These are phyloP conservation scores for Ceratobasidium sp. DNA, from an alignment of 1,284 basidiomycete genomes.

Conservation along the genomic window DNA sequence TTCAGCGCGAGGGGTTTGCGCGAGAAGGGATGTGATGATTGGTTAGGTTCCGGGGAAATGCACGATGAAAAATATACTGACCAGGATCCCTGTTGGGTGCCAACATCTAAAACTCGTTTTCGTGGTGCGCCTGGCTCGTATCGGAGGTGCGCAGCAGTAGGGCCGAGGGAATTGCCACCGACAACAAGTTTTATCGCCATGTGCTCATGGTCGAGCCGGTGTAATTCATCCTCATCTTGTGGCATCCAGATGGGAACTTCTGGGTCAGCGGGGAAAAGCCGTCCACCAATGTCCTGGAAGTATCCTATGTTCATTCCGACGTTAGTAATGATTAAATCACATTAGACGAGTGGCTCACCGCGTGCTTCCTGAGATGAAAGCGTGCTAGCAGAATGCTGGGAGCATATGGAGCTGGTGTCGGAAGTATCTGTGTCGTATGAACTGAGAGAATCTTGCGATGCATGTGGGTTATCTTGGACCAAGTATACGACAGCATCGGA, in stretches of 20 bases:
- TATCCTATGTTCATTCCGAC: not conserved
- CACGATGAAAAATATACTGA: constrained; percentile 6
- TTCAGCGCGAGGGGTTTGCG: constrained; percentile 15
- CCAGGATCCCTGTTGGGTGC: constrained; percentile 37
- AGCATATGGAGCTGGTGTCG: constrained; percentile 13
- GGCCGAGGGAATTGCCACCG: constrained; percentile 28
- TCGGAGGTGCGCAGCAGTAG: constrained; percentile 19
- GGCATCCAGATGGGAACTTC: constrained; percentile 30
- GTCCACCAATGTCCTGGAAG: constrained; percentile 26
- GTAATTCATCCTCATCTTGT: constrained; percentile 29
- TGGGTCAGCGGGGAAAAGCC: constrained; percentile 27
- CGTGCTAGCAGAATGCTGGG: constrained; percentile 30
- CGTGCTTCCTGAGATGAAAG: constrained; percentile 6
- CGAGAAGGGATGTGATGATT: not conserved
- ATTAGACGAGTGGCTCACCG: constrained; percentile 2
- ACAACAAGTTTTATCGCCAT: constrained; percentile 17
- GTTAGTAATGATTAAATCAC: not conserved
- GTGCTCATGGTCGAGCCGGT: constrained; percentile 30
- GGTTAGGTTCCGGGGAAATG: not conserved
- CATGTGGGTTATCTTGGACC: not conserved
- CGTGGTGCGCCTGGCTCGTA: constrained; percentile 2
- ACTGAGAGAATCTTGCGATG: not conserved
- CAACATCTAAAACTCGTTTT: constrained; percentile 36
- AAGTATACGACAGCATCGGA: constrained; percentile 22
- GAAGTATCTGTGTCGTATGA: constrained; percentile 10